Evolutionary conservation across 2,329 filamentous ascomycete genomes (phyloP), one percentile per base, ranked within the genome.

Genomic region (Alternaria sp.): DNA sequence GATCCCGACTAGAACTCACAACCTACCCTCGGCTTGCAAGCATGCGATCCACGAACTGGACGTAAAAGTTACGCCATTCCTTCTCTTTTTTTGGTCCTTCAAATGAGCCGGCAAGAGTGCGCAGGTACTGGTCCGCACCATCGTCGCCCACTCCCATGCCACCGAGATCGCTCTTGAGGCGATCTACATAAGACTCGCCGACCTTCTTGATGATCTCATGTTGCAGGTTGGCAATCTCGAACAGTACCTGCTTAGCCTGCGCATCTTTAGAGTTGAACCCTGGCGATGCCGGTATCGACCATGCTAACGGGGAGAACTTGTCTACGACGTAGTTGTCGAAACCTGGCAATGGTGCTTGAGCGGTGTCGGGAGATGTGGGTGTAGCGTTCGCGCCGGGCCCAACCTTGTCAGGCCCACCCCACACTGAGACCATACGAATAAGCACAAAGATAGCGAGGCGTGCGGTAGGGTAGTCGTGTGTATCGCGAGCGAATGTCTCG

Each of bases 271-370:
- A 88, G 65, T 91, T 91, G 84, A 98, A 97, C 20, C 86, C 86
- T 6, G 90, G 84, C 44, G 94, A 91, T 39, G 88, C 88, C 36
- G 96, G 88, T 7, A 98, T 89, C 41, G 92, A 91, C 95, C 95
- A 99, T 77, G 91, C 94, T 7, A 96, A 85, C 0, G 91, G 87
- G 59, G 96, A 94, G 81, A 99, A 97, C 22, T 91, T 88, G 43
- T 91, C 88, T 59, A 98, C 91, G 79, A 97, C 91, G 80, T 97
- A 98, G 57, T 87, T 86, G 69, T 97, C 93, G 75, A 99, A 99
- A 7, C 95, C 94, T 2, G 94, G 92, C 28, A 99, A 78, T 2
- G 83, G 82, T 4, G 82, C 80, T 11, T 81, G 83, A 0, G 86
- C 80, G 5, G 84, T 80, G 36, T 83, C 85, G 12, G 87, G 75